phyloP scores from a whole-genome alignment of 2,329 filamentous ascomycete species.

The Coniella lustricola region DNA sequence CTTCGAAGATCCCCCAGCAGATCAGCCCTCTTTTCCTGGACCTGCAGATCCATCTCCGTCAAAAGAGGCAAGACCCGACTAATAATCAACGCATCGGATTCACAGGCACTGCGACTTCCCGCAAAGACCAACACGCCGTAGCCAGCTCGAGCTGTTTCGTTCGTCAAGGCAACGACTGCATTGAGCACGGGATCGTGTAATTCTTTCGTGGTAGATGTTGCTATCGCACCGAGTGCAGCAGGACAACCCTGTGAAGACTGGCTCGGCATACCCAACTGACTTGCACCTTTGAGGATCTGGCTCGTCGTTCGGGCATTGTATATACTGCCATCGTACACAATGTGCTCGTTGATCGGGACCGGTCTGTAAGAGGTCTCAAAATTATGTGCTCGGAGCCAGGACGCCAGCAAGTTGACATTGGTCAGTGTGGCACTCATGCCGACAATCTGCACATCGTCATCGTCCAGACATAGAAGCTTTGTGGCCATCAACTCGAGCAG shows the following conservation, averaged over 20 bases:
- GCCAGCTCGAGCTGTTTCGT: constrained; percentile 60
- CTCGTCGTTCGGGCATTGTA: constrained; percentile 56
- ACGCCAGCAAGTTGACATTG: constrained; percentile 63
- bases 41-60: constrained; percentile 35
- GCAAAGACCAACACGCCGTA: constrained; percentile 70
- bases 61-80: constrained; percentile 55
- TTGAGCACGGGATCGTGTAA: constrained; percentile 60
- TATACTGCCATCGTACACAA: constrained; percentile 63
- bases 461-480: constrained; percentile 59
- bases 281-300: constrained; percentile 50
- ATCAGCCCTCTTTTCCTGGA: constrained; percentile 54
- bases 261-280: constrained; percentile 40
- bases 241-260: constrained; percentile 26
- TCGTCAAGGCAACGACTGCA: constrained; percentile 61
- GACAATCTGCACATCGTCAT: constrained; percentile 61
- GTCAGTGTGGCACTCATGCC: constrained; percentile 77
- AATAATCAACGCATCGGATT: constrained; percentile 61
- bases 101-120: constrained; percentile 59
- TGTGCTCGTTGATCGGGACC: constrained; percentile 67
- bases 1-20: constrained; percentile 60
- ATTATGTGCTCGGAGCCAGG: constrained; percentile 64
- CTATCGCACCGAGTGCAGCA: constrained; percentile 41
- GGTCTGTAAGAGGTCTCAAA: constrained; percentile 69
- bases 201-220: constrained; percentile 52
- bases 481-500: constrained; percentile 67